Evolutionary conservation across 441 rosid species (phyloP), one percentile per base, ranked within the genome.

Genomic region (Syzygium syzygioides): DNA sequence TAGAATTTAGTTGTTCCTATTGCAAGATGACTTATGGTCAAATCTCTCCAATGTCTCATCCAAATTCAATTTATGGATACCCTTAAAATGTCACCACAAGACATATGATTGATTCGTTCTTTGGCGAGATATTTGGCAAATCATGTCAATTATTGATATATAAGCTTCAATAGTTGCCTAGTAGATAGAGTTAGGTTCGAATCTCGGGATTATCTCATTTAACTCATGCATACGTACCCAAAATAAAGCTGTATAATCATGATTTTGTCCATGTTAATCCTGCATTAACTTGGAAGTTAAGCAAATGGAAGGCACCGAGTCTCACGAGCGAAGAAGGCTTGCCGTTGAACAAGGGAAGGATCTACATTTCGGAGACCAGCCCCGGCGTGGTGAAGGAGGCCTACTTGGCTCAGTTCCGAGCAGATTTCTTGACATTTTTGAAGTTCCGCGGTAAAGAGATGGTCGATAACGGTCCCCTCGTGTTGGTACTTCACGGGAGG

Each of bases 321-420:
- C 62, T 88, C 34, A 86, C 71, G 25, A 86, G 83, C 37, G 64
- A 88, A 64, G 85, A 26, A 71, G 91, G 89, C 41, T 85, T 53
- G 20, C 88, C 91, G 34, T 20, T 87, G 56, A 91, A 92, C 64
- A 88, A 85, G 45, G 91, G 90, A 85, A 92, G 86, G 85, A 89
- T 93, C 68, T 92, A 91, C 90, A 90, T 93, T 32, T 89, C 92
- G 28, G 68, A 54, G 88, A 91, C 92, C 55, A 91, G 94, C 76
- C 89, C 94, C 71, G 80, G 60, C 23, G 85, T 52, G 71, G 91
- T 90, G 79, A 90, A 85, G 79, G 91, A 89, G 48, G 92, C 92
- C 28, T 93, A 93, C 88, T 86, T 90, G 14, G 54, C 87, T 55
- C 94, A 93, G 54, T 93, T 92, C 88, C 87, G 86, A 85, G 89